A percentile compares a stretch with the other conserved stretches of the same genome.
Conservation (phyloP, 352 stramenopile species). For the Globisporangium orthogonon region DNA sequence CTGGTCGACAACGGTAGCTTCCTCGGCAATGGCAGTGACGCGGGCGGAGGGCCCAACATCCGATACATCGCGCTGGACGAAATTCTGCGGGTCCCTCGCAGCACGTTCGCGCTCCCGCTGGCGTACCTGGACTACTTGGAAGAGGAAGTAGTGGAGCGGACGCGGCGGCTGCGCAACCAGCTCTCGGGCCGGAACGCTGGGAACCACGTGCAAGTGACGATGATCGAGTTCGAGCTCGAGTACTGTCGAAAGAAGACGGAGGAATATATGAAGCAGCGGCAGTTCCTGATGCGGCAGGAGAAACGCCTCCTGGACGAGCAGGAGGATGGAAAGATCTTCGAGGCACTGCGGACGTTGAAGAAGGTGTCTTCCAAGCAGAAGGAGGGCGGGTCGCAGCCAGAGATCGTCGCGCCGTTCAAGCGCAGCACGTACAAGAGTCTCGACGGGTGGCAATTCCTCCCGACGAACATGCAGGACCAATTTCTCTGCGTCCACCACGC, state of each 20-base stretch:
- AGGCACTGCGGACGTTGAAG: slow-evolving; percentile 13
- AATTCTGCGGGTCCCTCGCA: slow-evolving; percentile 63
- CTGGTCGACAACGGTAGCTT: slow-evolving; percentile 69
- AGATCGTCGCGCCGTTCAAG: slow-evolving; percentile 66
- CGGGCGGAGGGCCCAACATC: slow-evolving; percentile 16
- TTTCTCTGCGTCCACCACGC: slow-evolving; percentile 59
- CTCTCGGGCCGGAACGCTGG: slow-evolving; percentile 14
- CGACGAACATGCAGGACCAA: slow-evolving; percentile 86
- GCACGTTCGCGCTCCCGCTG: slow-evolving; percentile 66
- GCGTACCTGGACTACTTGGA: slow-evolving; percentile 74
- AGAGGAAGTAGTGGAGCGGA: slow-evolving; percentile 48
- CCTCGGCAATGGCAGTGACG: slow-evolving; percentile 35
- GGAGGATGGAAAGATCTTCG: slow-evolving; percentile 37
- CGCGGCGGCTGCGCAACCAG: slow-evolving; percentile 44
- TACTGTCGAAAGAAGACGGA: slow-evolving; percentile 64
- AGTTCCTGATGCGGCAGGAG: slow-evolving; percentile 75
- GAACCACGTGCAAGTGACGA: slow-evolving; percentile 19
- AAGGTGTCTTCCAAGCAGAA: slow-evolving; percentile 16
- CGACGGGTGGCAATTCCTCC: slow-evolving; percentile 71
- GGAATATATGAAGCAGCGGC: slow-evolving; percentile 69
- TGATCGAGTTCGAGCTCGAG: slow-evolving; percentile 43
- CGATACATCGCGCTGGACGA: slow-evolving; percentile 70
- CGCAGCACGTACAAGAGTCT: slow-evolving; percentile 80
- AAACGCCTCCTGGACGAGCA: slow-evolving; percentile 53
- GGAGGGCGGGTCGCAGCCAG: slow-evolving; percentile 15